A percentile compares a stretch with the other conserved stretches of the same genome.
phyloP scores from a whole-genome alignment of 108 stramenopile genomes.

The Pseudonitzschia delicatissima region DNA sequence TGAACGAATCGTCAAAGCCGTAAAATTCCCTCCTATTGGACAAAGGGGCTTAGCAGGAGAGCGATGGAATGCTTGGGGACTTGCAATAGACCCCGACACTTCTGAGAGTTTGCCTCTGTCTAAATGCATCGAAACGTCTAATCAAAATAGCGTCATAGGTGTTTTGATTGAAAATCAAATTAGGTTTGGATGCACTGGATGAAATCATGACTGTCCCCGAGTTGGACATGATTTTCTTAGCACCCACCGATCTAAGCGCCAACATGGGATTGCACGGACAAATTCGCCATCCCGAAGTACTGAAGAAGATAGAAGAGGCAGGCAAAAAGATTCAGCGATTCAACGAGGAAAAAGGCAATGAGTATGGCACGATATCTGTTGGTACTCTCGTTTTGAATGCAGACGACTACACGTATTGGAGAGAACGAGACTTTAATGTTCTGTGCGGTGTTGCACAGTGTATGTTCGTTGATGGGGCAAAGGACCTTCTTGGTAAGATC shows the following conservation, averaged over 20 bases:
- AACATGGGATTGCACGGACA: slow-evolving; percentile 39
- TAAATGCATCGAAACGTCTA: slow-evolving; percentile 17
- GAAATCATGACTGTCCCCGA: slow-evolving; percentile 33
- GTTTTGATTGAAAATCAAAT: slow-evolving; percentile 34
- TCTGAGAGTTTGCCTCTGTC: not conserved
- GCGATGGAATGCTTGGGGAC: slow-evolving; percentile 43
- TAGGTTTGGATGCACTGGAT: slow-evolving; percentile 34
- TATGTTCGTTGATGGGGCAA: slow-evolving; percentile 35
- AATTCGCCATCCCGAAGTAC: slow-evolving; percentile 40
- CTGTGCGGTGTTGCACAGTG: slow-evolving; percentile 36
- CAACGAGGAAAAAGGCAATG: not conserved
- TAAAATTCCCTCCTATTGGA: slow-evolving; percentile 40
- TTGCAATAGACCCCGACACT: slow-evolving; percentile 3
- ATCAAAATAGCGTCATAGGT: slow-evolving; percentile 30
- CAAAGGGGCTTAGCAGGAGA: slow-evolving; percentile 36
- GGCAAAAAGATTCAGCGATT: slow-evolving; percentile 18
- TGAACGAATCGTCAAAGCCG: slow-evolving; percentile 35
- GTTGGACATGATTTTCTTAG: slow-evolving; percentile 39
- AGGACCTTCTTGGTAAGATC: slow-evolving; percentile 11
- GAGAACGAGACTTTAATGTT: slow-evolving; percentile 26
- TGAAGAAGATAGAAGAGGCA: slow-evolving; percentile 26
- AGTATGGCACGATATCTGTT: slow-evolving; percentile 13
- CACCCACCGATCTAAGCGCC: slow-evolving; percentile 36
- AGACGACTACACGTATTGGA: slow-evolving; percentile 35
- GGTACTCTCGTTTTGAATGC: slow-evolving; percentile 30